Percentiles rank a stretch among this genome's conserved stretches.
These are phyloP conservation scores for Amoebophrya sp. DNA, from an alignment of 169 alveolate genomes.

Conservation along the genomic window DNA sequence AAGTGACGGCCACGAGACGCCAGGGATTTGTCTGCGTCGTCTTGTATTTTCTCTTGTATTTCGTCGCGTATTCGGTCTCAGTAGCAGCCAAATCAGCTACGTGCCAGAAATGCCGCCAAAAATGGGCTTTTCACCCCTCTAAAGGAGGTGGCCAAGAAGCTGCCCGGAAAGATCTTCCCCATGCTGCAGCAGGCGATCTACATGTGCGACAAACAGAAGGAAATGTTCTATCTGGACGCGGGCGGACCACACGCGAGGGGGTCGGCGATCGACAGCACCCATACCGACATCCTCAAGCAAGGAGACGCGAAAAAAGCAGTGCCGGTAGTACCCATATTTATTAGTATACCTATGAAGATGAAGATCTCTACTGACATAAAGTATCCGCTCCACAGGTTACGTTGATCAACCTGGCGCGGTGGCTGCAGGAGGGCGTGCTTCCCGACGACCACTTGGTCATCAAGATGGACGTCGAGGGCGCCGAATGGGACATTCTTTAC, in stretches of 20 bases:
- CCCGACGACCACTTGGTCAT: neutral
- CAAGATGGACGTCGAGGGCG: neutral
- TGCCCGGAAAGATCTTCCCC: neutral
- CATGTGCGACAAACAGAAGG: neutral
- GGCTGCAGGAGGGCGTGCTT: neutral
- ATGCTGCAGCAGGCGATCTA: neutral
- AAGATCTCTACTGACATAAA: too few relatives aligned
- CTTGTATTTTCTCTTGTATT: too few relatives aligned
- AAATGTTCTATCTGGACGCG: neutral
- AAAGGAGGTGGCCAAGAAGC: neutral
- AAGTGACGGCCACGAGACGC: too few relatives aligned
- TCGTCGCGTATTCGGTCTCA: too few relatives aligned
- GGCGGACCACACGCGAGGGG: neutral
- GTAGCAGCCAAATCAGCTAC: too few relatives aligned
- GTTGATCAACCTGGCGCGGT: neutral
- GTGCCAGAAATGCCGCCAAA: too few relatives aligned
- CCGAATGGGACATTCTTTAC: neutral
- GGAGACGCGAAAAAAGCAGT: too few relatives aligned
- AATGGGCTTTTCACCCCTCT: too few relatives aligned
- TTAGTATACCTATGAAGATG: too few relatives aligned
- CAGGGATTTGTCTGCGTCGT: too few relatives aligned
- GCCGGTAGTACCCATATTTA: too few relatives aligned
- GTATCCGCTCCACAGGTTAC: neutral
- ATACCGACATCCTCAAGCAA: neutral
- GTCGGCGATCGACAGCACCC: neutral